phyloP scores from a whole-genome alignment of 768 basidiomycete genomes.

The Trametes villosa region DNA sequence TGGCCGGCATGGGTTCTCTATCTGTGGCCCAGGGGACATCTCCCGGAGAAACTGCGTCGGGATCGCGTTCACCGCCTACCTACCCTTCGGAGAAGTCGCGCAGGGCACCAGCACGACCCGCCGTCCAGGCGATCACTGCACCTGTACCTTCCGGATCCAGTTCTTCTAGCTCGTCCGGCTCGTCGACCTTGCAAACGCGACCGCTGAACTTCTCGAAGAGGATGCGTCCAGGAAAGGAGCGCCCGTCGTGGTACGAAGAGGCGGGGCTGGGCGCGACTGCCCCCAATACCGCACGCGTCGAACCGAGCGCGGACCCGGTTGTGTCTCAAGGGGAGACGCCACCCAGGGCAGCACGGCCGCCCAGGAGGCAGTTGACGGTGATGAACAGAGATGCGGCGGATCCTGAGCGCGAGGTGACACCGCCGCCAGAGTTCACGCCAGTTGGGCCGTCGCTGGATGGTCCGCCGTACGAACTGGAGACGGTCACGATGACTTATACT shows the following conservation, averaged over 20 bases:
- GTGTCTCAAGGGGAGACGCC: neutral
- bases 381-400: conserved; percentile 5
- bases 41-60: neutral
- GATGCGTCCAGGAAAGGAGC: conserved; percentile 19
- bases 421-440: conserved; percentile 46
- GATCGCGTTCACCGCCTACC: neutral
- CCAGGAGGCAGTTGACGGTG: conserved; percentile 8
- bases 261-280: conserved; percentile 30
- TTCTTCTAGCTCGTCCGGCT: neutral
- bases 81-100: neutral
- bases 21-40: conserved; percentile 3
- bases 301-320: neutral
- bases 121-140: too few species aligned
- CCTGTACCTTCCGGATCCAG: too few species aligned
- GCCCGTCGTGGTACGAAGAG: conserved; percentile 38
- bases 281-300: neutral
- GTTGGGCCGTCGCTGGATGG: conserved; percentile 45
- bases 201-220: conserved; percentile 45
- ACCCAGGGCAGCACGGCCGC: neutral
- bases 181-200: conserved; percentile 23
- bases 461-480: conserved; percentile 38
- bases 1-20: conserved; percentile 22
- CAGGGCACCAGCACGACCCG: neutral
- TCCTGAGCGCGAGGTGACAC: conserved; percentile 20
- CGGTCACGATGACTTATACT: conserved; percentile 30